Evolutionary conservation across 805 yeast species (phyloP), one percentile per base, ranked within the genome.

Genomic region (Suhomyces prunicola): DNA sequence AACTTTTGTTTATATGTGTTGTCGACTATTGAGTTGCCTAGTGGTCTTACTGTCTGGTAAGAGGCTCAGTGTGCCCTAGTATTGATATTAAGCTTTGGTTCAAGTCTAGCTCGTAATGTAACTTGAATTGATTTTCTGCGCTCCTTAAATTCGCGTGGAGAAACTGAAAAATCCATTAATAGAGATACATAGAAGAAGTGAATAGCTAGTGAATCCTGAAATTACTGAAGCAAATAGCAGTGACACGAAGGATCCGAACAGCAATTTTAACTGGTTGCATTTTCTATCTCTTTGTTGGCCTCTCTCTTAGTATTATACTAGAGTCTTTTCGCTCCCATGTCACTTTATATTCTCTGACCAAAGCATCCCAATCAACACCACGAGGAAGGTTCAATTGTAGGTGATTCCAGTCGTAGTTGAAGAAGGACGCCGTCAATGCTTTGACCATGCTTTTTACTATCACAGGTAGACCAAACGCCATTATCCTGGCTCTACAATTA

Each of bases 401-500:
- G 7, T 57, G 67, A 1, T 48, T 19, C 39, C 53, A 52, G 17
- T 60, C 60, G 63, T 70, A 55, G 64, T 79, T 57, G 74, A 71
- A 68, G 70, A 82, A 63, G 57, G 80, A 44, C 62, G 48, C 65
- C 58, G 54, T 59, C 35, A 67, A 55, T 60, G 54, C 67, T 39
- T 26, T 47, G 48, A 58, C 62, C 62, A 83, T 78, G 63, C 46
- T 59, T 31, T 39, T 53, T 17, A 63, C 60, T 71, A 68, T 76
- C 58, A 39, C 54, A 10, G 48, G 51, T 5, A 70, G 54, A 0
- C 85, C 84, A 54, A 73, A 69, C 15, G 65, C 54, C 85, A 82
- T 71, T 15, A 77, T 57, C 54, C 73, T 68, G 0, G 73, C 56
- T 23, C 59, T 56, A 10, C 69, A 63, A 15, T 63, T 66, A 54